phyloP scores from a whole-genome alignment of 2,329 filamentous ascomycete species.

The Epichloe coenophiala region DNA sequence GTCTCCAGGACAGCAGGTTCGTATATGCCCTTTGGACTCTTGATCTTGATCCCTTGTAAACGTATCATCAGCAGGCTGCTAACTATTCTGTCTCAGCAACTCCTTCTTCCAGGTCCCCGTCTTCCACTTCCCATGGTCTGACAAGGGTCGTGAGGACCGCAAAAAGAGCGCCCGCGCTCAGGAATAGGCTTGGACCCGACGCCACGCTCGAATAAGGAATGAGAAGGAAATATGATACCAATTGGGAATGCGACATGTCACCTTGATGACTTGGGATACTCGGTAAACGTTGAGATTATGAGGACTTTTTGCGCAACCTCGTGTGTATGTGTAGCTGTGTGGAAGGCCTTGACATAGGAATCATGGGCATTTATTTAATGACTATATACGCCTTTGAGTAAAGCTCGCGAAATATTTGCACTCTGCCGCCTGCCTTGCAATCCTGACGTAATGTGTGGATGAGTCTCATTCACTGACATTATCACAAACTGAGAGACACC shows the following conservation, averaged over 20 bases:
- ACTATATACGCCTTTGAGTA: no score
- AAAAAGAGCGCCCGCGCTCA: constrained; percentile 25
- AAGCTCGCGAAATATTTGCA: no score
- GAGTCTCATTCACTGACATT: no score
- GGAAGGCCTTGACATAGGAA: no score
- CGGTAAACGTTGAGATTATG: no score
- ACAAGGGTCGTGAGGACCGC: constrained; percentile 52
- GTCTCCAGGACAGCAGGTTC: constrained; percentile 60
- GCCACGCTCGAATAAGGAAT: background rate
- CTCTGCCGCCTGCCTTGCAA: no score
- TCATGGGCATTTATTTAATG: no score
- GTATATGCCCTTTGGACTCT: constrained; percentile 13
- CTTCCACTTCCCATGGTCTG: constrained; percentile 89
- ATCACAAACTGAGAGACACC: no score
- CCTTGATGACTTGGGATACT: background rate
- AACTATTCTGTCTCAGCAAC: constrained; percentile 37
- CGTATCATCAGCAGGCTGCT: background rate
- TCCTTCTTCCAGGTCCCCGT: constrained; percentile 87
- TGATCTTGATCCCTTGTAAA: no score
- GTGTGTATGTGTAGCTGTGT: no score
- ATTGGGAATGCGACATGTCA: background rate
- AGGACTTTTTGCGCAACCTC: no score
- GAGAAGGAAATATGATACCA: background rate
- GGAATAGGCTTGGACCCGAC: constrained; percentile 4
- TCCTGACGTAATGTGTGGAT: no score